Conservation (phyloP, 1,284 basidiomycete genomes). For the Pulveroboletus sp. region DNA sequence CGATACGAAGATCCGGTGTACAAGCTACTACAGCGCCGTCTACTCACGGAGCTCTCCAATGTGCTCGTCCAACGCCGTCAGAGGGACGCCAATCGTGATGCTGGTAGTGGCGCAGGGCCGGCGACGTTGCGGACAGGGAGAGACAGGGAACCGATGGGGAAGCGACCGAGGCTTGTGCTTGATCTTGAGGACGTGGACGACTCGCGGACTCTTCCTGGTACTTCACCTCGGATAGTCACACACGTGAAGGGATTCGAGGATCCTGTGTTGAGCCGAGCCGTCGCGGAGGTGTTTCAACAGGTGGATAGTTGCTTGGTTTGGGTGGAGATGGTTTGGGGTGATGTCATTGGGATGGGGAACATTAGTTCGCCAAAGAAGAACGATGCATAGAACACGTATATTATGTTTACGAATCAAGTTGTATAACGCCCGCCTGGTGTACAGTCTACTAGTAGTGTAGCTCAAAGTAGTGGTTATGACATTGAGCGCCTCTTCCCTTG, state of each 20-base stretch:
- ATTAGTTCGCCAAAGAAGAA: neutral
- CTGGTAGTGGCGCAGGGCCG: conserved; percentile 30
- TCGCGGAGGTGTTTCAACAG: conserved; percentile 35
- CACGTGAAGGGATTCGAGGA: conserved; percentile 52
- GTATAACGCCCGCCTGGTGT: neutral
- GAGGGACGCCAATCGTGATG: conserved; percentile 1
- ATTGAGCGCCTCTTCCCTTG: neutral
- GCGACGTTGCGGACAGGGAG: conserved; percentile 49
- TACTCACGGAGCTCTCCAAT: conserved; percentile 48
- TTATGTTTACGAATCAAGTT: neutral
- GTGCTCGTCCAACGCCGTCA: conserved; percentile 32
- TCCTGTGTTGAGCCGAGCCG: conserved; percentile 38
- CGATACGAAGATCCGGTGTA: conserved; percentile 65
- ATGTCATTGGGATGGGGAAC: conserved; percentile 27
- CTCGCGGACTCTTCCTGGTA: conserved; percentile 2
- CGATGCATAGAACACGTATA: neutral
- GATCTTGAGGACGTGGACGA: conserved; percentile 29
- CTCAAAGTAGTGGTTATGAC: neutral
- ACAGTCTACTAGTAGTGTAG: neutral
- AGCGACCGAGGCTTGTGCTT: conserved; percentile 31
- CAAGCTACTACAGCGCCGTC: conserved; percentile 55
- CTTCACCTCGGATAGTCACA: conserved; percentile 16
- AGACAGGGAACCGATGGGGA: conserved; percentile 27
- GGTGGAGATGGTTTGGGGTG: conserved; percentile 44
- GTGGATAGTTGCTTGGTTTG: conserved; percentile 41